Percentiles rank a stretch among this genome's conserved stretches.
phyloP scores from a whole-genome alignment of 2,329 filamentous ascomycete species.

The Pezicula rhizophila region DNA sequence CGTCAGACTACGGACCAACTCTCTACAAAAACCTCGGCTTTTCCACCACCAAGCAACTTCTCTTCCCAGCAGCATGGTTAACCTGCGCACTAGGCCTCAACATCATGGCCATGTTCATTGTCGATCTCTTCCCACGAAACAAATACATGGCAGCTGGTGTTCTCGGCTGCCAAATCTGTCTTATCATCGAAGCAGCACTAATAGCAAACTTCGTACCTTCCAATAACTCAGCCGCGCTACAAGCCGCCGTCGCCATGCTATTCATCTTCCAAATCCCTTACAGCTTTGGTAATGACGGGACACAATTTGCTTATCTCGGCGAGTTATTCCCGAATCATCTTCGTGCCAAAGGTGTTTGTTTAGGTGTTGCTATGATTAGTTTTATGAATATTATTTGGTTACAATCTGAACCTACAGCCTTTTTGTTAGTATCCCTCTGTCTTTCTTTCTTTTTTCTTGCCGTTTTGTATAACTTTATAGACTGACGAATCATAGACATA shows the following conservation, averaged over 20 bases:
- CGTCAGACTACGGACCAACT: slow-evolving; percentile 1
- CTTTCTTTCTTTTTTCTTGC: not conserved
- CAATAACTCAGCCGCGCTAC: not conserved
- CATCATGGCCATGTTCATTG: not conserved
- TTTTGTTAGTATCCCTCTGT: not conserved
- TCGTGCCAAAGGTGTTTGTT: slow-evolving; percentile 3
- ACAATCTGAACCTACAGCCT: not conserved
- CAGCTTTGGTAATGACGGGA: not conserved
- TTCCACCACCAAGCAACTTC: not conserved
- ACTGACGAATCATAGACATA: not conserved
- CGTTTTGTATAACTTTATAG: too few relatives aligned
- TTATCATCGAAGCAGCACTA: slow-evolving; percentile 5
- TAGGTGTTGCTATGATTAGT: not conserved
- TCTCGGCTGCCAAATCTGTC: not conserved
- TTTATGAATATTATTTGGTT: not conserved
- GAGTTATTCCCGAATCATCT: slow-evolving; percentile 10
- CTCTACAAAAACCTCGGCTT: slow-evolving; percentile 2
- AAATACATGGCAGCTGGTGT: slow-evolving; percentile 3
- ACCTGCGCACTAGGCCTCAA: not conserved
- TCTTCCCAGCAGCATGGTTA: not conserved
- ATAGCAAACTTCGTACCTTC: not conserved
- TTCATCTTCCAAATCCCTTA: slow-evolving; percentile 3
- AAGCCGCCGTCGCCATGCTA: slow-evolving; percentile 2
- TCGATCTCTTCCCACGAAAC: slow-evolving; percentile 1
- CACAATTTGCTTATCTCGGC: not conserved